Conservation (phyloP, 2,329 filamentous ascomycete genomes). For the Emydomyces testavorans region DNA sequence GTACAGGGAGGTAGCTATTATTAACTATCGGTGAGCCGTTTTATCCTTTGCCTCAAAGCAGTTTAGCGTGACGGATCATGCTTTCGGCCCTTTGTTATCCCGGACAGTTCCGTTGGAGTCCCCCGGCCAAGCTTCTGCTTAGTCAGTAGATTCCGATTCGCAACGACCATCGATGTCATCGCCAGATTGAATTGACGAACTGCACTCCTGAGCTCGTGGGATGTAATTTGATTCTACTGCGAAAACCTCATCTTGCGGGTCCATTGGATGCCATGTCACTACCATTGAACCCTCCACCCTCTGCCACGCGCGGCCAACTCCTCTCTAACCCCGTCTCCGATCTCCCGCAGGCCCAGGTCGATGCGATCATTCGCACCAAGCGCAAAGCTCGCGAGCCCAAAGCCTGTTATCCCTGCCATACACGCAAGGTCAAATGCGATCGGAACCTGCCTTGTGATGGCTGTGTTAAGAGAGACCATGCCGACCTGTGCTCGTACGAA, state of each 20-base stretch:
- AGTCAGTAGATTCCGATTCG: not conserved
- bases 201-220: not conserved
- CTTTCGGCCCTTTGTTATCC: slow-evolving; percentile 1
- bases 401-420: slow-evolving; percentile 38
- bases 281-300: slow-evolving; percentile 4
- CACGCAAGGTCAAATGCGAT: slow-evolving; percentile 41
- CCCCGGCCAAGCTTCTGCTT: not conserved
- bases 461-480: slow-evolving; percentile 40
- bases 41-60: no score
- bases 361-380: slow-evolving; percentile 39
- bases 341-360: slow-evolving; percentile 36
- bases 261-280: slow-evolving; percentile 6
- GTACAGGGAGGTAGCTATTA: no score
- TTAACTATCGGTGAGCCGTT: no score
- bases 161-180: slow-evolving; percentile 4
- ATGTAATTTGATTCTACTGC: not conserved
- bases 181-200: not conserved
- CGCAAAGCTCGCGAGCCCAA: slow-evolving; percentile 39
- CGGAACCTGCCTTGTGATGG: slow-evolving; percentile 40
- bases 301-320: not conserved
- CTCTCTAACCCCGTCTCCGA: slow-evolving; percentile 25
- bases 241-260: not conserved
- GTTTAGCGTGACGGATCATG: no score
- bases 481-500: slow-evolving; percentile 40
- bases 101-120: no score